Evolutionary conservation across 176 grass and related monocot species (phyloP).

Genomic region (Eleusine coracana): DNA sequence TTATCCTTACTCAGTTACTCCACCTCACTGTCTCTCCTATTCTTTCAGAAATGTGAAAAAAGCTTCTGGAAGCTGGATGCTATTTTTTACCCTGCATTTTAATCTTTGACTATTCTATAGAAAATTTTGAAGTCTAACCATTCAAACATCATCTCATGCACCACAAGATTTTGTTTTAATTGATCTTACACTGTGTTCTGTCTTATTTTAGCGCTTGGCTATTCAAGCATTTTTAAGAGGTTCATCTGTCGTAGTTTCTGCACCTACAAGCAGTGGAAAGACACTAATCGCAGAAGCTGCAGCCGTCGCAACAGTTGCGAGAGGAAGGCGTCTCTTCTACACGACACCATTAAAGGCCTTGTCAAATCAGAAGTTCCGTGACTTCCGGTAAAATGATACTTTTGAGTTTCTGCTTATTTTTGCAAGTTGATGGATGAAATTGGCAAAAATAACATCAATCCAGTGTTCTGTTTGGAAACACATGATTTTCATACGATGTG

Average conservation of each 20-base stretch:
- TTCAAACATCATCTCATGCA: background rate
- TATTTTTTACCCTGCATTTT: background rate
- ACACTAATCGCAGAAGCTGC: conserved; percentile 95
- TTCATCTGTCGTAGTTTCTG: conserved; percentile 89
- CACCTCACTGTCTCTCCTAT: background rate
- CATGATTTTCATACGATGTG: background rate
- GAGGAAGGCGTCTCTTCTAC: conserved; percentile 84
- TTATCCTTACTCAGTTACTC: background rate
- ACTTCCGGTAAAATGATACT: conserved; percentile 68
- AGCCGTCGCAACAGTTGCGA: conserved; percentile 85
- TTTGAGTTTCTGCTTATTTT: conserved; percentile 17
- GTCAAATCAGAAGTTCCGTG: conserved; percentile 95
- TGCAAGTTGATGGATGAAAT: conserved; percentile 2
- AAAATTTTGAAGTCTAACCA: conserved; percentile 5
- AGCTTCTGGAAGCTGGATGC: background rate
- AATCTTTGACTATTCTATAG: background rate
- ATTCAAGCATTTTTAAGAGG: conserved; percentile 96
- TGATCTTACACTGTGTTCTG: conserved; percentile 39
- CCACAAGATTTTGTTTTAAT: background rate
- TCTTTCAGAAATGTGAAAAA: background rate
- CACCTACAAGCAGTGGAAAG: conserved; percentile 96
- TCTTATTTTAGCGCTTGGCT: conserved; percentile 67
- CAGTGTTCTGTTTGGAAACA: background rate
- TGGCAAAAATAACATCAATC: background rate
- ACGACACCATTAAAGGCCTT: conserved; percentile 96